Conservation (phyloP, 352 stramenopile species). For the Phytophthora rubi region DNA sequence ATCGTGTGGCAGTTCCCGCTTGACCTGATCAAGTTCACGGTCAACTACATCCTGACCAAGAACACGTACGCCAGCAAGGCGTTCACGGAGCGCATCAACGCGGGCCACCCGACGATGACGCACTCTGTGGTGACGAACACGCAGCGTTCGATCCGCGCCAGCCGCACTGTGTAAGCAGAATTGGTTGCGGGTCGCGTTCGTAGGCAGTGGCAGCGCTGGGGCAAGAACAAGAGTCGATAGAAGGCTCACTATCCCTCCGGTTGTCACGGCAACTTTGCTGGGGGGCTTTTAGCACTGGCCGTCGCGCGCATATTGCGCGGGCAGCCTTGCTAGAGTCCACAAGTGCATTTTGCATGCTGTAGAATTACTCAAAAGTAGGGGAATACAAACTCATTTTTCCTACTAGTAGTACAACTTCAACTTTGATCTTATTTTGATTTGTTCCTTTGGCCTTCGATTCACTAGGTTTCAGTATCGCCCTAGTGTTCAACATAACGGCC, state of each 20-base stretch:
- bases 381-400: conserved; percentile 28
- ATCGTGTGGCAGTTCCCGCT: conserved; percentile 67
- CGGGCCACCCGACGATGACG: conserved; percentile 44
- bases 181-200: conserved; percentile 44
- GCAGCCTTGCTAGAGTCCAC: background rate
- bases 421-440: background rate
- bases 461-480: background rate
- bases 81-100: conserved; percentile 72
- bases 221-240: conserved; percentile 21
- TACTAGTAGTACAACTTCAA: background rate
- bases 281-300: background rate
- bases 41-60: conserved; percentile 64
- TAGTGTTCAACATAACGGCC: conserved; percentile 21
- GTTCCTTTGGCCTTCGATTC: background rate
- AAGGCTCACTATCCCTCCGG: conserved; percentile 18
- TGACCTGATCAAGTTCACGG: conserved; percentile 63
- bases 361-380: conserved; percentile 37
- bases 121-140: conserved; percentile 55
- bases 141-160: conserved; percentile 61
- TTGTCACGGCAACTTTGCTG: conserved; percentile 6
- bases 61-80: conserved; percentile 54
- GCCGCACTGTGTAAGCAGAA: conserved; percentile 62
- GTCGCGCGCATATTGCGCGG: conserved; percentile 3
- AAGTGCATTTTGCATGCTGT: conserved; percentile 33
- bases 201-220: conserved; percentile 9